Percentiles rank a stretch among this genome's conserved stretches.
phyloP scores from a whole-genome alignment of 2,329 filamentous ascomycete species.

The Trichoderma oligosporum region DNA sequence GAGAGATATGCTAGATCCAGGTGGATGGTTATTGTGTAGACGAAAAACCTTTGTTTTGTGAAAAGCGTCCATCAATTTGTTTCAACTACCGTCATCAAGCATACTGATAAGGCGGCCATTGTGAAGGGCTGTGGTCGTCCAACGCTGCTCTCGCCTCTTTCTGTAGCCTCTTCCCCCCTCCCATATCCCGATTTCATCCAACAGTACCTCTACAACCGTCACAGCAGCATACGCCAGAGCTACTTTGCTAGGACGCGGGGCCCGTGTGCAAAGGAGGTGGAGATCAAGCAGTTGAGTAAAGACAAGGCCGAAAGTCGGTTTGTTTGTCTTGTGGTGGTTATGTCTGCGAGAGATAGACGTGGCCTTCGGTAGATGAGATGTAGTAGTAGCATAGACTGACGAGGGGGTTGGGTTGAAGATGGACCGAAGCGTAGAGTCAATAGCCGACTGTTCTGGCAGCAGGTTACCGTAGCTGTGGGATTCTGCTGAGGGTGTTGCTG shows the following conservation, averaged over 20 bases:
- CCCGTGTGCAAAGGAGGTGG: slow-evolving; percentile 48
- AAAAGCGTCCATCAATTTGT: not conserved
- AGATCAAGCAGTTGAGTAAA: slow-evolving; percentile 54
- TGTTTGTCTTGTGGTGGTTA: slow-evolving; percentile 34
- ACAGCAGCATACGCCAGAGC: slow-evolving; percentile 28
- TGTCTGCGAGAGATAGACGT: slow-evolving; percentile 24
- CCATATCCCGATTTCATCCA: slow-evolving; percentile 50
- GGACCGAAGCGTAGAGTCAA: slow-evolving; percentile 48
- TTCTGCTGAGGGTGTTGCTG: not conserved
- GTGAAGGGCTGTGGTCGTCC: slow-evolving; percentile 47
- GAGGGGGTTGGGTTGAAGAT: slow-evolving; percentile 38
- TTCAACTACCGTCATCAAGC: slow-evolving; percentile 26
- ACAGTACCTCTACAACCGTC: slow-evolving; percentile 50
- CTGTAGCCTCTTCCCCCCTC: slow-evolving; percentile 31
- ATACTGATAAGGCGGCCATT: slow-evolving; percentile 39
- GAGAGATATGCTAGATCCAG: no score
- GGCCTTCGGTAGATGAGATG: not conserved
- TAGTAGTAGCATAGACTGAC: not conserved
- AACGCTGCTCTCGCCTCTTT: slow-evolving; percentile 48
- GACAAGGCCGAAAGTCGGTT: slow-evolving; percentile 51
- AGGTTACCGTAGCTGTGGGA: slow-evolving; percentile 4
- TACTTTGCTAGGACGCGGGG: slow-evolving; percentile 32
- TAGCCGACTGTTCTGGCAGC: not conserved
- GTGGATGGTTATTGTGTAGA: no score
- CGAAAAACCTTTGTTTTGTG: no score